These are phyloP conservation scores for Aspergillus caelatus DNA, from an alignment of 2,329 filamentous ascomycete genomes.

Conservation along the genomic window DNA sequence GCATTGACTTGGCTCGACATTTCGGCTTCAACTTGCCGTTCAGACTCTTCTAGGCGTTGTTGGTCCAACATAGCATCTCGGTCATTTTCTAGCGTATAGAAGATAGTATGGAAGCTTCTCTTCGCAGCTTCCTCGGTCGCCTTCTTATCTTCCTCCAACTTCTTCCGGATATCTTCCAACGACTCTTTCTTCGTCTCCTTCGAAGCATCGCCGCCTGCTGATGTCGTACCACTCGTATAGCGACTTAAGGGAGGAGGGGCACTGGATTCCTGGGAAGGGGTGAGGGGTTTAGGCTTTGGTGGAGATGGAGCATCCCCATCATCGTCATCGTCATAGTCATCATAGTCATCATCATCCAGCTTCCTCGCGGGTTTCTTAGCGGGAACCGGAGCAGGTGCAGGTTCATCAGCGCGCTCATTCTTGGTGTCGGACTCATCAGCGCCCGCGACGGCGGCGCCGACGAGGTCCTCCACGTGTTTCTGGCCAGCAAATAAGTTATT, in stretches of 20 bases:
- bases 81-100: slow-evolving; percentile 95
- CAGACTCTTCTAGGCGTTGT: slow-evolving; percentile 93
- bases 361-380: slow-evolving; percentile 67
- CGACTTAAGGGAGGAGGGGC: slow-evolving; percentile 71
- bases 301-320: slow-evolving; percentile 53
- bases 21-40: slow-evolving; percentile 93
- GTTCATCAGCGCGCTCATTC: slow-evolving; percentile 53
- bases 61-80: slow-evolving; percentile 96
- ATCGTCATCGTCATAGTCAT: slow-evolving; percentile 66
- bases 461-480: slow-evolving; percentile 31
- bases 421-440: slow-evolving; percentile 37
- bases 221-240: slow-evolving; percentile 66
- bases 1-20: slow-evolving; percentile 69
- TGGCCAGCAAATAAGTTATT: slow-evolving; percentile 69
- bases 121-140: slow-evolving; percentile 88
- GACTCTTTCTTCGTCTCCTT: slow-evolving; percentile 63
- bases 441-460: slow-evolving; percentile 53
- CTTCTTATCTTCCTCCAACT: slow-evolving; percentile 87
- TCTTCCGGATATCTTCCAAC: slow-evolving; percentile 87
- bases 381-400: slow-evolving; percentile 45
- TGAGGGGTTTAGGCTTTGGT: slow-evolving; percentile 54
- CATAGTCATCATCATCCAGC: slow-evolving; percentile 76
- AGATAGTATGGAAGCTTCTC: slow-evolving; percentile 87
- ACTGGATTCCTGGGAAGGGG: slow-evolving; percentile 57
- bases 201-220: slow-evolving; percentile 63